These are phyloP conservation scores for Xylaria polymorpha DNA, from an alignment of 2,329 filamentous ascomycete genomes.

Conservation along the genomic window DNA sequence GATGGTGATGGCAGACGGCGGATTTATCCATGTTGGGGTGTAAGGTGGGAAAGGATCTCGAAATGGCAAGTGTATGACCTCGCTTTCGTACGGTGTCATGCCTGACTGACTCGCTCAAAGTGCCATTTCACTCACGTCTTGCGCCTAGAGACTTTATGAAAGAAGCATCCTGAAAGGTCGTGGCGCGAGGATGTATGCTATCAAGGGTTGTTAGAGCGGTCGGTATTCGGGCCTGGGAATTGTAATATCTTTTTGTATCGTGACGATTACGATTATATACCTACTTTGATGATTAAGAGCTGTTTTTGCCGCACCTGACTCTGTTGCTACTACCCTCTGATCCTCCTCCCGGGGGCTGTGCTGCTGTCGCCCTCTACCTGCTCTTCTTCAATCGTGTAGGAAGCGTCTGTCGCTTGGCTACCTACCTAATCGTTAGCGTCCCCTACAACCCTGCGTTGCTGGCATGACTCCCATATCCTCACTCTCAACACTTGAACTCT, in stretches of 20 bases:
- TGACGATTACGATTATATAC: not conserved
- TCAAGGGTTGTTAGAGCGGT: not conserved
- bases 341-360: not conserved
- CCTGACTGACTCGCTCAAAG: slow-evolving; percentile 26
- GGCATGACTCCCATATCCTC: not conserved
- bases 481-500: too few species aligned
- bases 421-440: not conserved
- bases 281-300: not conserved
- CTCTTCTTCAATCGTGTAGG: not conserved
- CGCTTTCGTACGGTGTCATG: not conserved
- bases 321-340: not conserved
- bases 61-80: slow-evolving; percentile 32
- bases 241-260: slow-evolving; percentile 18
- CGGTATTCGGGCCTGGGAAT: not conserved
- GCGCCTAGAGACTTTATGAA: not conserved
- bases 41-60: not conserved
- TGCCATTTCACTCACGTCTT: not conserved
- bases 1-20: not conserved
- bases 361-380: not conserved
- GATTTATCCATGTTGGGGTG: not conserved
- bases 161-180: not conserved
- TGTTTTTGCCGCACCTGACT: not conserved
- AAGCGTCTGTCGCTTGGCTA: not conserved
- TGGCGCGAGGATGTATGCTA: not conserved
- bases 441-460: not conserved